Conservation (phyloP, 768 basidiomycete genomes). For the Russula griseocarnosa region DNA sequence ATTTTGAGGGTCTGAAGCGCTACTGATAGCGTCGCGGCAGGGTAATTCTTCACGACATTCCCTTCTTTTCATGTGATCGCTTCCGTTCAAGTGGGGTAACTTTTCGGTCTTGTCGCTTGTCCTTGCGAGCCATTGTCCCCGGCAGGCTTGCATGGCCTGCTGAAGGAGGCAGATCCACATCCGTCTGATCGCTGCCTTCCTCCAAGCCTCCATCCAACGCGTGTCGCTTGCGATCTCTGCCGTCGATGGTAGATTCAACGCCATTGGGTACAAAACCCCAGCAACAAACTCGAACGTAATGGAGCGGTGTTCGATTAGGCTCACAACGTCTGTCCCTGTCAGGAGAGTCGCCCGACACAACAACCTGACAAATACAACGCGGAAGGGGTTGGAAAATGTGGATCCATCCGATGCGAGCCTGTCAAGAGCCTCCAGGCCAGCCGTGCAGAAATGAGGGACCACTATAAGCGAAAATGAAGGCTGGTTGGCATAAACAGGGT, state of each 20-base stretch:
- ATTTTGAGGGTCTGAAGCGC: conserved; percentile 66
- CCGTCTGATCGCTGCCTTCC: conserved; percentile 43
- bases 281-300: conserved; percentile 61
- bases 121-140: conserved; percentile 33
- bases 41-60: conserved; percentile 24
- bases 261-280: conserved; percentile 60
- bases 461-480: conserved; percentile 44
- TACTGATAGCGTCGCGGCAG: conserved; percentile 39
- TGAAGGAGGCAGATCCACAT: conserved; percentile 63
- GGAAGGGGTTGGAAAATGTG: conserved; percentile 34
- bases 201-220: conserved; percentile 43
- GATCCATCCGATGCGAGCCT: conserved; percentile 35
- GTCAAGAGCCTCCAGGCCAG: conserved; percentile 39
- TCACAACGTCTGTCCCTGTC: conserved; percentile 49
- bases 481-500: conserved; percentile 51
- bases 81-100: conserved; percentile 39
- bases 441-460: conserved; percentile 35
- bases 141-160: conserved; percentile 54
- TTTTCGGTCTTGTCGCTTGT: conserved; percentile 31
- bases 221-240: conserved; percentile 42
- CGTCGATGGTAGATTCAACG: conserved; percentile 50
- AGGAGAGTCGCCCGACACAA: conserved; percentile 42
- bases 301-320: conserved; percentile 51
- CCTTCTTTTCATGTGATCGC: conserved; percentile 46
- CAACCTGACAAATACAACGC: conserved; percentile 35